Base-by-base conservation (phyloP, 2,329 filamentous ascomycete species). In the Xylaria sp. region DNA sequence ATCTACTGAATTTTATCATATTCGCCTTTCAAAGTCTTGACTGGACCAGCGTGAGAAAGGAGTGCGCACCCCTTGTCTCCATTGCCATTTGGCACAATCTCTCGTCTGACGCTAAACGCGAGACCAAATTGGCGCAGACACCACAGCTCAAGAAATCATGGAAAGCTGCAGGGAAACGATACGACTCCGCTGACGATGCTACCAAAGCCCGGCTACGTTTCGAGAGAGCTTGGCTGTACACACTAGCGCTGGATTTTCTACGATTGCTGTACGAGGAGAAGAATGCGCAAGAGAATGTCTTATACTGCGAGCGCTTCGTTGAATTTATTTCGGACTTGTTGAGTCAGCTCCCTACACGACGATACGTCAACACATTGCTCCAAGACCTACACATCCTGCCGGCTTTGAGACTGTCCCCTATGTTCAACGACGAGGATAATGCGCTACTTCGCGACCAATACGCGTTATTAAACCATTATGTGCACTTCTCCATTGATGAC, bases 81-180 rank as follows among this genome's bases (percentile, higher is more conserved):
- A 97, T 99, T 75, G 91, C 93, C 0, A 94, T 96, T 75, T 99
- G 96, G 96, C 93, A 98, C 77, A 97, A 97, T 78, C 83, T 99
- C 46, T 92, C 93, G 37, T 92, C 88, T 66, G 94, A 97, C 41
- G 86, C 87, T 68, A 88, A 90, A 71, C 89, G 94, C 73, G 93
- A 97, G 64, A 84, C 84, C 41, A 88, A 90, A 65, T 86, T 99
- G 37, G 90, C 93, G 52, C 90, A 92, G 74, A 88, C 88, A 56
- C 82, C 89, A n/a, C 90, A 93, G 72, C 81, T 97, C 75, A 91
- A 89, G 78, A 98, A 98, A 80, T 91, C 94, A 59, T 99, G 96
- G 96, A 91, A 94, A 76, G 94, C 94, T 9, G 88, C 94, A 1
- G 87, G 86, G 23, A 98, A 97, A 82, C 88, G 94, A 72, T 98